Evolutionary conservation across 2,329 filamentous ascomycete genomes (phyloP), one percentile per base, ranked within the genome.

Genomic region (Iodosphaeria phyllophila): DNA sequence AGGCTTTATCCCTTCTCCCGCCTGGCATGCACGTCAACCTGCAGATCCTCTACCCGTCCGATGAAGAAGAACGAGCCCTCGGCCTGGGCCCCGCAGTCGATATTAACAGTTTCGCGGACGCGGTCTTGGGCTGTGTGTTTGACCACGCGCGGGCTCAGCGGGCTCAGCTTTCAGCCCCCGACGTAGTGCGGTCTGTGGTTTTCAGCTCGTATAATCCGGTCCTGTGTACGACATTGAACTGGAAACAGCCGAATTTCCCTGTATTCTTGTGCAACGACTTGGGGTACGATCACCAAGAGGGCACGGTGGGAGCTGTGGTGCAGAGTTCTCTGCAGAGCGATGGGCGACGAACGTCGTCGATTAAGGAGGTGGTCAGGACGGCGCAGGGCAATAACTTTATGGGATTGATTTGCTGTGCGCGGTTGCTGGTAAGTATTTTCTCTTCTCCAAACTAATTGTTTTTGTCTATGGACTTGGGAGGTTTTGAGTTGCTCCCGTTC

Each of bases 221-320:
- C 34, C 67, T 95, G 12, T 98, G 89, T 51, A 91, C 80, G 10
- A 84, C 86, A 5, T 54, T 98, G 39, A 98, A 98, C 51, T 98
- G 89, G 89, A 98, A 98, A 50, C 89, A 98, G 48, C 89, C 89
- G 3, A 98, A 95, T 44, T 98, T 92, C 46, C 89, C 89, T 0
- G 80, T 95, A 0, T 78, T 98, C 38, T 61, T 95, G 23, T 93
- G 84, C 54, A 95, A 95, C 47, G 83, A 93, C 30, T 66, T 95
- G 14, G 82, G 82, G 13, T n/a, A n/a, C n/a, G n/a, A n/a, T n/a
- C n/a, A n/a, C n/a, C 59, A 64, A 6, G 65, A 72, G 30, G 61
- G 59, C 15, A 40, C 33, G n/a, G 49, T 51, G 29, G 38, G 40
- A 5, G 42, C 47, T 9, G n/a, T n/a, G n/a, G n/a, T n/a, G n/a